These are phyloP conservation scores for Cyclotella baltica DNA, from an alignment of 108 stramenopile genomes.

Conservation along the genomic window DNA sequence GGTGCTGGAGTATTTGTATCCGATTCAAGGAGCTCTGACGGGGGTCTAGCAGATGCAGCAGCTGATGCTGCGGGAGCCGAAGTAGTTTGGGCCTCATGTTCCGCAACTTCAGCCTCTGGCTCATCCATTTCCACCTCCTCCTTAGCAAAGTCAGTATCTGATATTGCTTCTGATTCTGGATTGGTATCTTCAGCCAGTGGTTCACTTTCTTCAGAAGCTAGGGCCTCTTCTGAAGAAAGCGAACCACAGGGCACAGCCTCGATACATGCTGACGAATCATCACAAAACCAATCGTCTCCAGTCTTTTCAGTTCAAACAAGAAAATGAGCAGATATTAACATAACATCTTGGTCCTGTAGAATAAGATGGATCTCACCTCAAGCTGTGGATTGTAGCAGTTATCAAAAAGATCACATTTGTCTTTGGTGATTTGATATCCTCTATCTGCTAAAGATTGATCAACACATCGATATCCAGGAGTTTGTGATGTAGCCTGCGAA, in stretches of 20 bases:
- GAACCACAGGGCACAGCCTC: conserved; percentile 26
- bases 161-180: too few relatives aligned
- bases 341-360: too few relatives aligned
- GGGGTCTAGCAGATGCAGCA: neutral
- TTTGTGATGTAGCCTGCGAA: conserved; percentile 24
- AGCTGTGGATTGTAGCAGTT: neutral
- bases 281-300: conserved; percentile 50
- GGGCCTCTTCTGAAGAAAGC: too few relatives aligned
- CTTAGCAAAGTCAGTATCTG: too few relatives aligned
- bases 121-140: conserved; percentile 2
- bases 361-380: too few relatives aligned
- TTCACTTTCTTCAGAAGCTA: too few relatives aligned
- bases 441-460: conserved; percentile 26
- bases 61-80: neutral
- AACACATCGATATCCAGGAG: conserved; percentile 36
- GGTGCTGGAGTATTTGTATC: neutral
- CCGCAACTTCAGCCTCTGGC: neutral
- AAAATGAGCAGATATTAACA: too few relatives aligned
- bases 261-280: conserved; percentile 34
- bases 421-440: conserved; percentile 35
- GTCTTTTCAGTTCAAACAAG: too few relatives aligned
- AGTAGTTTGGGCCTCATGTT: neutral
- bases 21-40: neutral
- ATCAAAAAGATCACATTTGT: conserved; percentile 48
- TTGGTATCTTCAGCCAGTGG: too few relatives aligned